These are phyloP conservation scores for Aspergillus egyptiacus DNA, from an alignment of 495 filamentous ascomycete genomes.

Conservation along the genomic window DNA sequence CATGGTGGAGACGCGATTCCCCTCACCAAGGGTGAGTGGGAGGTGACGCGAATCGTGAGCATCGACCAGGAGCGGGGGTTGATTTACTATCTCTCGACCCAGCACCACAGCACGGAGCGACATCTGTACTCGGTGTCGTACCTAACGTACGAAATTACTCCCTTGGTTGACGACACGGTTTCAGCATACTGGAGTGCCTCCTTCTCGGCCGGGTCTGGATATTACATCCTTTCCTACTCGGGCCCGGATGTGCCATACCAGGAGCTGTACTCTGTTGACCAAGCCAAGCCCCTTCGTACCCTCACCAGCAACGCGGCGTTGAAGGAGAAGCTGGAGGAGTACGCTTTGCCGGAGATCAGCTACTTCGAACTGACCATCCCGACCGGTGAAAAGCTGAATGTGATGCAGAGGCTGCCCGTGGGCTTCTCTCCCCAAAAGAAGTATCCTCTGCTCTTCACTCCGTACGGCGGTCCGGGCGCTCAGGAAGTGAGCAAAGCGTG, in stretches of 20 bases:
- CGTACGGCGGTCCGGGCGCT: conserved; percentile 17
- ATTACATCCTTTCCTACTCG: conserved; percentile 15
- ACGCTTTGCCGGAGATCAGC: conserved; percentile 14
- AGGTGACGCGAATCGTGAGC: conserved; percentile 14
- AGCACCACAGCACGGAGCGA: conserved; percentile 18
- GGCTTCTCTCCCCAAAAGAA: conserved; percentile 13
- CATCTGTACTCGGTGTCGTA: conserved; percentile 20
- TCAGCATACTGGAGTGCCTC: conserved; percentile 18
- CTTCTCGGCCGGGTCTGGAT: conserved; percentile 13
- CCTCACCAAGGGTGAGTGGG: conserved; percentile 17
- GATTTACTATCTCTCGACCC: conserved; percentile 19
- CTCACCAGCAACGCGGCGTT: conserved; percentile 15
- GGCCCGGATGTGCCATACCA: conserved; percentile 20
- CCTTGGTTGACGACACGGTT: conserved; percentile 16
- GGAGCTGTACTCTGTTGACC: conserved; percentile 16
- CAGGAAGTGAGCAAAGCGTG: conserved; percentile 15
- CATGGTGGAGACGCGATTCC: conserved; percentile 12
- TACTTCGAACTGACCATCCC: conserved; percentile 17
- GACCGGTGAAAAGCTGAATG: conserved; percentile 15
- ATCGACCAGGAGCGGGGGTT: conserved; percentile 13
- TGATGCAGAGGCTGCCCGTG: conserved; percentile 17
- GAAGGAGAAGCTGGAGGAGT: conserved; percentile 9
- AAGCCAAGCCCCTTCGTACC: conserved; percentile 12
- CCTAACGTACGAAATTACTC: conserved; percentile 11
- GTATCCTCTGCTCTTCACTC: conserved; percentile 18